Evolutionary conservation across 2,329 filamentous ascomycete species (phyloP).

Genomic region (Aspergillus sp.): DNA sequence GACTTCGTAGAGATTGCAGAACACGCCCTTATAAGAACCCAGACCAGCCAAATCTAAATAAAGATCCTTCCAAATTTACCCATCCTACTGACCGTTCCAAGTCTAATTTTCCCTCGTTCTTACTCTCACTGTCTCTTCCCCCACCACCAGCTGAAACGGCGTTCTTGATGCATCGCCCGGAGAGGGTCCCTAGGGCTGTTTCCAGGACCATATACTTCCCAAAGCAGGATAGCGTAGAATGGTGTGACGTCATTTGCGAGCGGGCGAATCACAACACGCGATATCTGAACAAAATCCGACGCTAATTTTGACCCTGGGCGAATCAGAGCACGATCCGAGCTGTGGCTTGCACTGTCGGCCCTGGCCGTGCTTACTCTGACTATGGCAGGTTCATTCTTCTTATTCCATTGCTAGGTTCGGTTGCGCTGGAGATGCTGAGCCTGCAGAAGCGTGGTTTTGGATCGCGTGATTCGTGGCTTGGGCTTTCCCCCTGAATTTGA

Average conservation of each 20-base stretch:
- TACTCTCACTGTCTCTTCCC: not conserved
- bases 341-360: not conserved
- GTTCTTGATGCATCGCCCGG: not conserved
- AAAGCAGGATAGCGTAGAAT: not conserved
- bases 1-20: not conserved
- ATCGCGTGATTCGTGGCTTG: no score
- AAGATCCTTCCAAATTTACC: not conserved
- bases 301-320: not conserved
- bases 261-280: conserved; percentile 3
- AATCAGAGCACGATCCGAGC: not conserved
- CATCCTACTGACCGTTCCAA: no score
- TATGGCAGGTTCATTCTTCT: no score
- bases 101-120: not conserved
- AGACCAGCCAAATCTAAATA: not conserved
- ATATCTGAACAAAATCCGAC: not conserved
- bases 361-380: no score
- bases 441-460: no score
- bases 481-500: no score
- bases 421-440: no score
- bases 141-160: no score
- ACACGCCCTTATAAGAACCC: not conserved
- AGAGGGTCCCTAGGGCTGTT: not conserved
- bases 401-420: no score
- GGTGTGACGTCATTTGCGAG: conserved; percentile 8
- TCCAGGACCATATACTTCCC: not conserved